Evolutionary conservation across 805 yeast species (phyloP).

Genomic region (Candida broadrunensis): DNA sequence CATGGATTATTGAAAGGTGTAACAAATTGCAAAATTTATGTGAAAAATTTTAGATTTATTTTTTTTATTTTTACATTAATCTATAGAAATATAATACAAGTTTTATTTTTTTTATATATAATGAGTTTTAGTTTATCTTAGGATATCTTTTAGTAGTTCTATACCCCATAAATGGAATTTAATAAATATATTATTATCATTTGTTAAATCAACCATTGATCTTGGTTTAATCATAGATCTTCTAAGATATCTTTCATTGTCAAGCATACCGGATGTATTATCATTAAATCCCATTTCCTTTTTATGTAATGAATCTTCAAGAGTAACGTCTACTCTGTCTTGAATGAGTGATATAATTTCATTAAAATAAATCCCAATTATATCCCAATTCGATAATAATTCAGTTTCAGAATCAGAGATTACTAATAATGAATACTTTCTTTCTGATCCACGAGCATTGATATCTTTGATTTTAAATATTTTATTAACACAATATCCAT

Average conservation of each 20-base stretch:
- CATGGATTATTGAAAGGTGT: slow-evolving; percentile 4
- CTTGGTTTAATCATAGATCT: slow-evolving; percentile 55
- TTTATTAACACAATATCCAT: slow-evolving; percentile 59
- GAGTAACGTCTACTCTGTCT: slow-evolving; percentile 11
- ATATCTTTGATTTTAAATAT: slow-evolving; percentile 62
- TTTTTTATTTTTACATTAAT: no score
- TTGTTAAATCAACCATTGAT: slow-evolving; percentile 52
- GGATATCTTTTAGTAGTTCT: slow-evolving; percentile 40
- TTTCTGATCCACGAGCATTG: slow-evolving; percentile 71
- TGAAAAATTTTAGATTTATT: background rate
- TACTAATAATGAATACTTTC: slow-evolving; percentile 61
- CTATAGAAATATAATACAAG: background rate
- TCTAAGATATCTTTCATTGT: slow-evolving; percentile 54
- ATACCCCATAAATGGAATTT: slow-evolving; percentile 66
- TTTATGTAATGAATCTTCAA: slow-evolving; percentile 13
- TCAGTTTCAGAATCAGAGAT: slow-evolving; percentile 53
- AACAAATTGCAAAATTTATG: background rate
- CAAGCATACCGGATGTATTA: slow-evolving; percentile 10
- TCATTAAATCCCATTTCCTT: slow-evolving; percentile 9
- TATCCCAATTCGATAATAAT: slow-evolving; percentile 54
- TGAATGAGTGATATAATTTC: slow-evolving; percentile 30
- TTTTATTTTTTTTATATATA: background rate
- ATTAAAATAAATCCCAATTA: slow-evolving; percentile 36
- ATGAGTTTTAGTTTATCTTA: background rate
- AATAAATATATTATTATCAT: slow-evolving; percentile 52